These are phyloP conservation scores for Lotmaria passim DNA, from an alignment of 208 protist species.

Conservation along the genomic window DNA sequence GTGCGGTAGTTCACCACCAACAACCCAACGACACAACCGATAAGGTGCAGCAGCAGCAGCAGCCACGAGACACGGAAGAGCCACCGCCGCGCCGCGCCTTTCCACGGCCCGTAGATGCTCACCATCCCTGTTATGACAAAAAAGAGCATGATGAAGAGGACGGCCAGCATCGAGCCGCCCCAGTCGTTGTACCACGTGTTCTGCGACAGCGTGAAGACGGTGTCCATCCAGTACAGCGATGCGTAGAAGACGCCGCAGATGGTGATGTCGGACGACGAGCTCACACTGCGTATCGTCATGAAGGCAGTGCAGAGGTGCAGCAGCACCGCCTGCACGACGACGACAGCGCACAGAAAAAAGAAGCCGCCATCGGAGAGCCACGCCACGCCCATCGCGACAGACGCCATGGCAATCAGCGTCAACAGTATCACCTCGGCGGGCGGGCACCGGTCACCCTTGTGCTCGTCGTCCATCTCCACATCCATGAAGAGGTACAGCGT, in stretches of 20 bases:
- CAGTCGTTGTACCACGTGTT: slow-evolving; percentile 49
- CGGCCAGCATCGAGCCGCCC: slow-evolving; percentile 46
- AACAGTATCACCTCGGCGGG: slow-evolving; percentile 49
- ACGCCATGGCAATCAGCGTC: slow-evolving; percentile 31
- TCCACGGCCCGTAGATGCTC: slow-evolving; percentile 49
- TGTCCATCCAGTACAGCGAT: slow-evolving; percentile 58
- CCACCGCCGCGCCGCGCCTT: slow-evolving; percentile 37
- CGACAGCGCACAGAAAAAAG: slow-evolving; percentile 47
- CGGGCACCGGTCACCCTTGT: slow-evolving; percentile 23
- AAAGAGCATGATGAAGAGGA: slow-evolving; percentile 51
- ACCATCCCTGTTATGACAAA: slow-evolving; percentile 45
- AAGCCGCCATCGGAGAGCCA: slow-evolving; percentile 47
- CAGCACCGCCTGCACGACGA: slow-evolving; percentile 41
- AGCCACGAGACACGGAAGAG: slow-evolving; percentile 58
- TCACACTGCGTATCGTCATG: slow-evolving; percentile 36
- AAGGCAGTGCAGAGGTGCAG: slow-evolving; percentile 42
- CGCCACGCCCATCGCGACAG: slow-evolving; percentile 54
- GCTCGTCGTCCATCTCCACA: slow-evolving; percentile 50
- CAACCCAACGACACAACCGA: slow-evolving; percentile 50
- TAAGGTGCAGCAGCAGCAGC: slow-evolving; percentile 46
- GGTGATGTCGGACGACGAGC: slow-evolving; percentile 43
- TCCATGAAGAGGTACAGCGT: slow-evolving; percentile 63
- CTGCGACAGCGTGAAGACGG: slow-evolving; percentile 52
- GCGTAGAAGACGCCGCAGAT: slow-evolving; percentile 51
- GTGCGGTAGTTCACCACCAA: slow-evolving; percentile 56